Evolutionary conservation across 805 yeast species (phyloP).

Genomic region (Cyberlindnera suaveolens): DNA sequence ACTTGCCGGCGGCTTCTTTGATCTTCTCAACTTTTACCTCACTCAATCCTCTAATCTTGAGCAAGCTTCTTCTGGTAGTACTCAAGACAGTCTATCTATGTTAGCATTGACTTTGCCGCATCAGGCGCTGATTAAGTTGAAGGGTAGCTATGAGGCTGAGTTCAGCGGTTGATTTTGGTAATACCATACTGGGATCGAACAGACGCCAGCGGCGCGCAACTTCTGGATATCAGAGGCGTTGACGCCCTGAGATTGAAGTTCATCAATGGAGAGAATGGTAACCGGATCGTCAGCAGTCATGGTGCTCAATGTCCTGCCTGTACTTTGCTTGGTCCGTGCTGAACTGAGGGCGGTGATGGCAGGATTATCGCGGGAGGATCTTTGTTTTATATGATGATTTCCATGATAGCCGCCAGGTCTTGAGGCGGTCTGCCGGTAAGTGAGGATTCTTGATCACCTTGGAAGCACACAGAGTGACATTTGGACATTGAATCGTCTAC

Average conservation of each 20-base stretch:
- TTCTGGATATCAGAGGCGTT: conserved; percentile 67
- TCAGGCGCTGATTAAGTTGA: background rate
- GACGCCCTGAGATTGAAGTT: conserved; percentile 60
- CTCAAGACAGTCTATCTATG: conserved; percentile 39
- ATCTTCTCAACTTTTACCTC: conserved; percentile 76
- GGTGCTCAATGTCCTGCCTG: background rate
- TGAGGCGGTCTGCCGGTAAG: too few species aligned
- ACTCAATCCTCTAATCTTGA: conserved; percentile 64
- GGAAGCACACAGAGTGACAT: too few species aligned
- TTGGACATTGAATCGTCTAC: too few species aligned
- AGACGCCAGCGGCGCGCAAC: conserved; percentile 60
- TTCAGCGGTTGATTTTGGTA: conserved; percentile 15
- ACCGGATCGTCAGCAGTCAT: conserved; percentile 11
- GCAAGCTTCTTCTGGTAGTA: conserved; percentile 58
- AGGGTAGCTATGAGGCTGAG: conserved; percentile 22
- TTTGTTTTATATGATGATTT: too few species aligned
- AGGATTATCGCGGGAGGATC: too few species aligned
- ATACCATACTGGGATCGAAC: conserved; percentile 49
- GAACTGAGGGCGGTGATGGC: background rate
- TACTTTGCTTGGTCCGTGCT: background rate
- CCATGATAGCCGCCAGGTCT: too few species aligned
- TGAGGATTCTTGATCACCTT: too few species aligned
- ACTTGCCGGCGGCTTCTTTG: conserved; percentile 64
- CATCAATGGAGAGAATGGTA: conserved; percentile 36
- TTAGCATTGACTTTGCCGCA: background rate